These are phyloP conservation scores for Colletotrichum sp. DNA, from an alignment of 2,329 filamentous ascomycete species.

Conservation along the genomic window DNA sequence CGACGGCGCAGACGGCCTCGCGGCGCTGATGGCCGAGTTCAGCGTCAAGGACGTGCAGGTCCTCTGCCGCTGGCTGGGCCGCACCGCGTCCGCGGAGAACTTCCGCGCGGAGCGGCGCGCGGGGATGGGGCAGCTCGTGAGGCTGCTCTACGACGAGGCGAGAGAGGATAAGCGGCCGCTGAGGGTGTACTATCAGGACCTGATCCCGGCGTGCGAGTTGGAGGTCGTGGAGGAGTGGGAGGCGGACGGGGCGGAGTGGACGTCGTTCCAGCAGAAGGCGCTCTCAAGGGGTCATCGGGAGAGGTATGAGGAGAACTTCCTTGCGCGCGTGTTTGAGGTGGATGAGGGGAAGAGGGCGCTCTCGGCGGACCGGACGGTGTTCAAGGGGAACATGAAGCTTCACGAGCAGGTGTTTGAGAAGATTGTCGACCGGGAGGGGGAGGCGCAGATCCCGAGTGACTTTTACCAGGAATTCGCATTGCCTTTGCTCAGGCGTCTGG, in stretches of 20 bases:
- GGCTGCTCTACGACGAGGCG: slow-evolving; percentile 12
- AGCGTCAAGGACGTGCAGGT: slow-evolving; percentile 26
- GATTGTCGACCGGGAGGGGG: not conserved
- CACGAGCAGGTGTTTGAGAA: not conserved
- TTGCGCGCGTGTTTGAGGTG: not conserved
- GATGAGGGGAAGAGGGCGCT: not conserved
- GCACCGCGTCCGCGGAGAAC: slow-evolving; percentile 24
- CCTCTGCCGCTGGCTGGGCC: slow-evolving; percentile 25
- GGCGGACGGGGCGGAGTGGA: not conserved
- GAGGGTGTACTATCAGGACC: slow-evolving; percentile 25
- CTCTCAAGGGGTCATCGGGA: not conserved
- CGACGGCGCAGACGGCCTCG: slow-evolving; percentile 26
- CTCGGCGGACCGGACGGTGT: not conserved
- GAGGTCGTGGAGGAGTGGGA: slow-evolving; percentile 26
- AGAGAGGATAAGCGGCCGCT: slow-evolving; percentile 25
- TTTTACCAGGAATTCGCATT: slow-evolving; percentile 23
- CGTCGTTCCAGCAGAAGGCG: not conserved
- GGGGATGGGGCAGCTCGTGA: slow-evolving; percentile 25
- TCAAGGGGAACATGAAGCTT: not conserved
- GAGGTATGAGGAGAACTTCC: not conserved
- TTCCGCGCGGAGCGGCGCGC: slow-evolving; percentile 25
- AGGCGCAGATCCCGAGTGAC: slow-evolving; percentile 17
- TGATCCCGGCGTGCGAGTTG: slow-evolving; percentile 26
- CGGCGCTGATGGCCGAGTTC: slow-evolving; percentile 27
- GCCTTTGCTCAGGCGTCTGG: slow-evolving; percentile 26